Evolutionary conservation across 108 stramenopile genomes (phyloP).

Genomic region (Nitzschia sp.): DNA sequence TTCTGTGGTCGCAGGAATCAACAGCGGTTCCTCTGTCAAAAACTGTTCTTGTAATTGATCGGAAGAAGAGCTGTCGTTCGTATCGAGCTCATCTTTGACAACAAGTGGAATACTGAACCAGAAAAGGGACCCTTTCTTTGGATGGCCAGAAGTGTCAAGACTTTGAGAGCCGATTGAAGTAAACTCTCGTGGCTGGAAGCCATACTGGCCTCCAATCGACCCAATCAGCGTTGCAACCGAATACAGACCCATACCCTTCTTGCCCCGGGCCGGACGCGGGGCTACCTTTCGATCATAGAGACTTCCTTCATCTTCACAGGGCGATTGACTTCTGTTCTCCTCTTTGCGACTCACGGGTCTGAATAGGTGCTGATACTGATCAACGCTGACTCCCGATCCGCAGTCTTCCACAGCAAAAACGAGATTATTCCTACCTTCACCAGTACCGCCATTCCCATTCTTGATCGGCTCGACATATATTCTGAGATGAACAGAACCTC

Average conservation of each 20-base stretch:
- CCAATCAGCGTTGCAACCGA: slow-evolving; percentile 51
- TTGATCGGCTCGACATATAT: slow-evolving; percentile 33
- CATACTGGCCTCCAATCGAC: slow-evolving; percentile 52
- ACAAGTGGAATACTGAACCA: slow-evolving; percentile 58
- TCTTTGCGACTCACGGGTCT: slow-evolving; percentile 48
- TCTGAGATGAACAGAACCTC: slow-evolving; percentile 57
- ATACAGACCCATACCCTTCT: slow-evolving; percentile 48
- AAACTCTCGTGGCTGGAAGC: slow-evolving; percentile 34
- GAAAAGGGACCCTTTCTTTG: slow-evolving; percentile 48
- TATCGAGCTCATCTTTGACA: slow-evolving; percentile 1
- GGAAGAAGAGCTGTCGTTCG: background rate
- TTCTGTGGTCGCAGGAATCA: too few species aligned
- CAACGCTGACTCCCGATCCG: slow-evolving; percentile 59
- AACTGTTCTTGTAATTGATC: background rate
- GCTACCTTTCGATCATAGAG: background rate
- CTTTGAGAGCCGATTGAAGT: slow-evolving; percentile 18
- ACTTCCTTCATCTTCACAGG: background rate
- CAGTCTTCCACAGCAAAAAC: slow-evolving; percentile 70
- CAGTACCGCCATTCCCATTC: slow-evolving; percentile 6
- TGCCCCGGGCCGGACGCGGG: background rate
- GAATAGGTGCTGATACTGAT: slow-evolving; percentile 59
- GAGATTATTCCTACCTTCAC: slow-evolving; percentile 10
- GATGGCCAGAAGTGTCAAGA: slow-evolving; percentile 15
- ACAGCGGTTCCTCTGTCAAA: background rate
- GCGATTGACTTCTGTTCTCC: slow-evolving; percentile 35